These are phyloP conservation scores for Phytopythium litorale DNA, from an alignment of 352 stramenopile genomes.

Conservation along the genomic window DNA sequence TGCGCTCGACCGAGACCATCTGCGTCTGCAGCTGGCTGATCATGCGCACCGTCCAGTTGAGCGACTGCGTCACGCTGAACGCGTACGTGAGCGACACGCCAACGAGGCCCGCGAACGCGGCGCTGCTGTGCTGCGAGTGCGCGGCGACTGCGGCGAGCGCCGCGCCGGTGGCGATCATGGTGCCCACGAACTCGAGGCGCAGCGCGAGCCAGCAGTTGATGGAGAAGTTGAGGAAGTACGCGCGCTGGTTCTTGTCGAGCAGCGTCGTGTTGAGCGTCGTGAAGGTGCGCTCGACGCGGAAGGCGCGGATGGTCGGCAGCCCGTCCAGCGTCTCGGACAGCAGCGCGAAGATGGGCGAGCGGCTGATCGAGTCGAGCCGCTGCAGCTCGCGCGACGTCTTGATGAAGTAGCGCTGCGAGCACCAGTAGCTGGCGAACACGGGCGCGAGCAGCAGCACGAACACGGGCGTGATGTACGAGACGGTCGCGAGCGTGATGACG, in stretches of 20 bases:
- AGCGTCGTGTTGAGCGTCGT: slow-evolving; percentile 35
- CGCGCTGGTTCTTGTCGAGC: slow-evolving; percentile 58
- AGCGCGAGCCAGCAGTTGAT: slow-evolving; percentile 71
- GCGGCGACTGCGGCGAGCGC: slow-evolving; percentile 39
- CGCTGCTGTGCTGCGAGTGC: slow-evolving; percentile 26
- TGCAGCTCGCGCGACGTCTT: slow-evolving; percentile 90
- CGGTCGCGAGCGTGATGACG: slow-evolving; percentile 35
- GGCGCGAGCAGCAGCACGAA: slow-evolving; percentile 66
- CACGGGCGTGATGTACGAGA: slow-evolving; percentile 49
- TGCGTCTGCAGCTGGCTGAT: slow-evolving; percentile 66
- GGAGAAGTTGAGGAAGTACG: slow-evolving; percentile 61
- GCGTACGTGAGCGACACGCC: slow-evolving; percentile 67
- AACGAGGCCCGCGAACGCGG: slow-evolving; percentile 41
- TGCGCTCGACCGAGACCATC: slow-evolving; percentile 67
- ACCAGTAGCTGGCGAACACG: slow-evolving; percentile 42
- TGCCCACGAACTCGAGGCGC: slow-evolving; percentile 60
- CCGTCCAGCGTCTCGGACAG: slow-evolving; percentile 94
- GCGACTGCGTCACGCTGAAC: slow-evolving; percentile 68
- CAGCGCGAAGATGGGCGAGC: slow-evolving; percentile 92
- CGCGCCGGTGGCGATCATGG: slow-evolving; percentile 40
- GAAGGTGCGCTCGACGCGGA: slow-evolving; percentile 39
- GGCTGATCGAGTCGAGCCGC: slow-evolving; percentile 91
- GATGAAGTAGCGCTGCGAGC: slow-evolving; percentile 90
- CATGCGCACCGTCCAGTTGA: slow-evolving; percentile 64
- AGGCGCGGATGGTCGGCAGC: slow-evolving; percentile 91